These are phyloP conservation scores for Cicer judaicum DNA, from an alignment of 306 rosid genomes.

Conservation along the genomic window DNA sequence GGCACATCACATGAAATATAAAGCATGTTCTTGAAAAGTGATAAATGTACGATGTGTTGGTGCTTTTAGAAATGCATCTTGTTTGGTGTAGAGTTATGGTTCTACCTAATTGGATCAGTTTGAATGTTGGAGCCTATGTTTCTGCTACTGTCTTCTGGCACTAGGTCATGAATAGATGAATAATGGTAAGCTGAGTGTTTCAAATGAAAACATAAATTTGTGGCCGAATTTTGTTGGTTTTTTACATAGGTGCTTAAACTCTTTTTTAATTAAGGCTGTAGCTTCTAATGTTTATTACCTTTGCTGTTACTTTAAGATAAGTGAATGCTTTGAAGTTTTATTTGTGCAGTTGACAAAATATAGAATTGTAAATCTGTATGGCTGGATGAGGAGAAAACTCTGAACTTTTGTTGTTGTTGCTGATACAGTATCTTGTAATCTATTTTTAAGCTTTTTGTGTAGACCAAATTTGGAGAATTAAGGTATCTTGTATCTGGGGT, in stretches of 20 bases:
- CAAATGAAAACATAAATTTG: conserved; percentile 29
- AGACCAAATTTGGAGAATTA: conserved; percentile 31
- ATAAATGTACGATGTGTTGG: conserved; percentile 1
- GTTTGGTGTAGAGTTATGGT: conserved; percentile 24
- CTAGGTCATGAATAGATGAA: conserved; percentile 13
- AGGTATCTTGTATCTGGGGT: conserved; percentile 40
- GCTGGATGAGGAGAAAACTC: conserved; percentile 48
- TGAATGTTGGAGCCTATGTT: conserved; percentile 13
- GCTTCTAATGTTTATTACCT: conserved; percentile 46
- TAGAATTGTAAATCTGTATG: conserved; percentile 41
- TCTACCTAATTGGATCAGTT: conserved; percentile 37
- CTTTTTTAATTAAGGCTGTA: conserved; percentile 43
- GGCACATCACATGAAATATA: conserved; percentile 19
- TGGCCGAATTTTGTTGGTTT: neutral
- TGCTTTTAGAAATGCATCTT: conserved; percentile 14
- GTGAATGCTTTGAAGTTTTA: conserved; percentile 50
- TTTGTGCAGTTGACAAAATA: conserved; percentile 23
- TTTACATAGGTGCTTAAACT: conserved; percentile 22
- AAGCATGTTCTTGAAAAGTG: conserved; percentile 32
- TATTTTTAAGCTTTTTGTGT: conserved; percentile 35
- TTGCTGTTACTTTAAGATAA: conserved; percentile 48
- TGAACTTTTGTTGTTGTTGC: neutral
- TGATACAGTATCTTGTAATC: conserved; percentile 46
- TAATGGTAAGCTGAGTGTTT: conserved; percentile 40
- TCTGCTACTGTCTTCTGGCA: conserved; percentile 42